These are phyloP conservation scores for Dentipellis fragilis DNA, from an alignment of 768 basidiomycete genomes.

Conservation along the genomic window DNA sequence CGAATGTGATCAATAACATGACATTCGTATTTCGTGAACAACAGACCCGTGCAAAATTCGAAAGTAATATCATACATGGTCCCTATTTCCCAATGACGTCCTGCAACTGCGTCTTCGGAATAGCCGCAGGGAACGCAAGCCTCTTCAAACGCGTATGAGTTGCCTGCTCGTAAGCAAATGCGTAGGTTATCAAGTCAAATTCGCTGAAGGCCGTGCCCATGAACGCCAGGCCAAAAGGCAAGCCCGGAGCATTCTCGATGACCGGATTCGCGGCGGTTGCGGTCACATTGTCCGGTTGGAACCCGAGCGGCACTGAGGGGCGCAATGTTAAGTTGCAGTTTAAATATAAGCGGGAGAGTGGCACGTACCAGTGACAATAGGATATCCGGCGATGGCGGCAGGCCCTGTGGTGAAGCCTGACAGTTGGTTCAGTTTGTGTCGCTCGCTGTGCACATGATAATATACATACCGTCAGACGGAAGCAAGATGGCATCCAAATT, in stretches of 20 bases:
- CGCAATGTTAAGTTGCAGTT: too few species aligned
- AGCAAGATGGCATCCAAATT: conserved; percentile 24
- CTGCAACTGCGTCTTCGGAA: conserved; percentile 22
- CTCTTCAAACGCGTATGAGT: conserved; percentile 22
- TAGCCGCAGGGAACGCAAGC: conserved; percentile 21
- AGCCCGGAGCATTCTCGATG: conserved; percentile 10
- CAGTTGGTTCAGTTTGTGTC: too few species aligned
- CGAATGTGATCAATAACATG: too few species aligned
- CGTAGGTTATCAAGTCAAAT: conserved; percentile 44
- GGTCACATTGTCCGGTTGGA: conserved; percentile 11
- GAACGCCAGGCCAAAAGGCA: conserved; percentile 42
- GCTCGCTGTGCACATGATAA: too few species aligned
- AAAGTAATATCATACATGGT: too few species aligned
- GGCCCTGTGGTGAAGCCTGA: conserved; percentile 4
- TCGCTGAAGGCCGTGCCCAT: conserved; percentile 54
- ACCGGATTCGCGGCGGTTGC: conserved; percentile 5
- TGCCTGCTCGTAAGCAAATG: conserved; percentile 47
- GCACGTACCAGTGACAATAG: conserved; percentile 10
- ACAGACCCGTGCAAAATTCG: too few species aligned
- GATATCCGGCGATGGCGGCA: conserved; percentile 16
- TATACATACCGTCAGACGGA: conserved; percentile 23
- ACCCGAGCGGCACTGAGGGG: conserved; percentile 15
- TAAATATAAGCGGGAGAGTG: too few species aligned
- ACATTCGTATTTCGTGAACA: too few species aligned
- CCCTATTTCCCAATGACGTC: conserved; percentile 16